A percentile compares a stretch with the other conserved stretches of the same genome.
Conservation (phyloP, 331 rosid species). For the Prunus yedoensis region DNA sequence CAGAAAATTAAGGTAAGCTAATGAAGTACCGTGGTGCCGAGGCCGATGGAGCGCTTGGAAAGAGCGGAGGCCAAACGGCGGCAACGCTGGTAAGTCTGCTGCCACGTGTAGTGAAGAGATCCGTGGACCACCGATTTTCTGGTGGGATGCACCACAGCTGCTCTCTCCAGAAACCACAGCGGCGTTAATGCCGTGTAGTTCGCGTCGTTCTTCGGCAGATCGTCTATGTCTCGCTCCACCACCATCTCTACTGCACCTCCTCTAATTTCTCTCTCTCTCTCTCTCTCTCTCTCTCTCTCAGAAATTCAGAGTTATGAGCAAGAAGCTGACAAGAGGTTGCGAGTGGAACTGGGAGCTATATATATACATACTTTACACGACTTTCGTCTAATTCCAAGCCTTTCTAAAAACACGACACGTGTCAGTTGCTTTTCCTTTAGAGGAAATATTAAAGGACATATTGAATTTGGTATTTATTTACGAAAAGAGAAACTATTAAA, state of each 20-base stretch:
- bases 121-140: conserved; percentile 73
- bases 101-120: conserved; percentile 81
- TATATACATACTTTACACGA: too few relatives aligned
- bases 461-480: too few relatives aligned
- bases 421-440: too few relatives aligned
- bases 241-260: conserved; percentile 10
- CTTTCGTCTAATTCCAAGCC: not conserved
- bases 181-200: conserved; percentile 87
- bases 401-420: not conserved
- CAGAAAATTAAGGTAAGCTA: not conserved
- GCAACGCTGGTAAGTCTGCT: conserved; percentile 72
- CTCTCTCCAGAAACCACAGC: conserved; percentile 81
- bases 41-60: conserved; percentile 56
- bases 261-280: too few relatives aligned
- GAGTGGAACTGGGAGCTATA: too few relatives aligned
- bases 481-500: too few relatives aligned
- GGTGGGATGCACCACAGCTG: conserved; percentile 72
- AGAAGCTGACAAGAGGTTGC: too few relatives aligned
- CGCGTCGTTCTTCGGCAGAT: conserved; percentile 78
- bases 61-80: conserved; percentile 87
- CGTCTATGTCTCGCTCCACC: conserved; percentile 62
- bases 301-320: not conserved
- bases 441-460: too few relatives aligned
- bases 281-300: too few relatives aligned
- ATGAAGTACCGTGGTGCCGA: conserved; percentile 52